Base-by-base conservation (phyloP, 371 early-diverging fungal genomes). In the Mucor piriformis region DNA sequence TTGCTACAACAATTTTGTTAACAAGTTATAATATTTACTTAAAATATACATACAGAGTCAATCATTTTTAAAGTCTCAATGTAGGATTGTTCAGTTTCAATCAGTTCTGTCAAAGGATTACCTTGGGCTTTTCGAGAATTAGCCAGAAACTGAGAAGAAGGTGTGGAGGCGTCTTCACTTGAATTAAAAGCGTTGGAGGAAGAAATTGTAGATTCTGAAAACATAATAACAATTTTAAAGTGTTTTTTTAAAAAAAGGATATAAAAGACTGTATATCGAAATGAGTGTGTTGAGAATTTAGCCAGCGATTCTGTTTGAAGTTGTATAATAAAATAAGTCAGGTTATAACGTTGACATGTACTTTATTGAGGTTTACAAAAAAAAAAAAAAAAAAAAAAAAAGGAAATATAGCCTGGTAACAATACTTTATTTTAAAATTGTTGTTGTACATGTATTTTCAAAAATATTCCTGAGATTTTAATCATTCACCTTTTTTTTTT, bases 81-180 rank as follows among this genome's bases (percentile, higher is more conserved):
- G 53, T 75, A 83, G 7, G 55, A 47, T 42, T 74, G 67, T 63
- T 83, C 83, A n/a, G 78, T 67, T 15, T 79, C 80, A 42, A 78
- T 74, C 21, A 83, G 64, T 34, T 83, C 83, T 6, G 64, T 67
- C 15, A 83, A 54, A 16, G 77, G 78, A 54, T 76, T 79, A 11
- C 44, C 34, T 18, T 48, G 46, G 1, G 51, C 32, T 24, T 69
- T 74, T 46, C 32, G 25, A 38, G 69, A 57, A 3, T 65, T 62
- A 43, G 42, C 51, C 6, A 67, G 64, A 43, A 63, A 59, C 37
- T 63, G 71, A 53, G 74, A 74, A n/a, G 70, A 66, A 18, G 74
- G 66, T 25, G 69, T 73, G 16, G 38, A 54, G 0, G 35, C 21
- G 2, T 50, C 59, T 20, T 43, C 32, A 13, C 32, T 51, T 12